phyloP scores from a whole-genome alignment of 208 protist genomes.

The Trypanosoma cruzi region DNA sequence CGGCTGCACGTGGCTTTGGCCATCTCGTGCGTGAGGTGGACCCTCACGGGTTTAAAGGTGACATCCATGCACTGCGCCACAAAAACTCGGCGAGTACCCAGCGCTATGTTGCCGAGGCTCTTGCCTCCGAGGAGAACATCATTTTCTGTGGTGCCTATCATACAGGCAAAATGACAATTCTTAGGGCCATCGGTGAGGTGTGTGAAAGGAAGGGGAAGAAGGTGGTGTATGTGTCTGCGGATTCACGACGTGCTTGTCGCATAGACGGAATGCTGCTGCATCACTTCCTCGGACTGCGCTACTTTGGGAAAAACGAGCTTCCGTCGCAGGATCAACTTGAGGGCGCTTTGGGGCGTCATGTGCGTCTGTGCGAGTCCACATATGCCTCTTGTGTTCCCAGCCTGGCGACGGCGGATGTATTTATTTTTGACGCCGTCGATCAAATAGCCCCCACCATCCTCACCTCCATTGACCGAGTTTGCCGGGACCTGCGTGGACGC shows the following conservation, averaged over 20 bases:
- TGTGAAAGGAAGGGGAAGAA: conserved; percentile 43
- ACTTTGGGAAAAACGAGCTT: conserved; percentile 62
- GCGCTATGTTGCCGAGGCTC: conserved; percentile 35
- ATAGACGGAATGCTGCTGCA: conserved; percentile 70
- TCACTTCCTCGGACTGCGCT: conserved; percentile 82
- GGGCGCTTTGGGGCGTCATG: conserved; percentile 81
- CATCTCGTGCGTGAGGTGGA: conserved; percentile 82
- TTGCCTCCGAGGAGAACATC: conserved; percentile 49
- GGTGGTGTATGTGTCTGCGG: conserved; percentile 82
- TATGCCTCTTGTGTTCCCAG: conserved; percentile 72
- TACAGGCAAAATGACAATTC: conserved; percentile 85
- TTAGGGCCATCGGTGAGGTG: conserved; percentile 70
- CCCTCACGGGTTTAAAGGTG: conserved; percentile 65
- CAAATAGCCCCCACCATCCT: conserved; percentile 57
- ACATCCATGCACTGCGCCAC: conserved; percentile 56
- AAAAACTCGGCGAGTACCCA: conserved; percentile 40
- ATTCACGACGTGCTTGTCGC: conserved; percentile 58
- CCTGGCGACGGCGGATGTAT: conserved; percentile 66
- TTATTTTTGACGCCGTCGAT: conserved; percentile 81
- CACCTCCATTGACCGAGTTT: conserved; percentile 78
- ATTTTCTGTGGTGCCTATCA: conserved; percentile 77
- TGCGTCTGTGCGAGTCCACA: conserved; percentile 70
- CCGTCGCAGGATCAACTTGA: conserved; percentile 89
- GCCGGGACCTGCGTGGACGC: conserved; percentile 46
- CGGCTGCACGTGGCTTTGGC: conserved; percentile 28